phyloP scores from a whole-genome alignment of 495 filamentous ascomycete species.

The Trichoderma erinaceum region DNA sequence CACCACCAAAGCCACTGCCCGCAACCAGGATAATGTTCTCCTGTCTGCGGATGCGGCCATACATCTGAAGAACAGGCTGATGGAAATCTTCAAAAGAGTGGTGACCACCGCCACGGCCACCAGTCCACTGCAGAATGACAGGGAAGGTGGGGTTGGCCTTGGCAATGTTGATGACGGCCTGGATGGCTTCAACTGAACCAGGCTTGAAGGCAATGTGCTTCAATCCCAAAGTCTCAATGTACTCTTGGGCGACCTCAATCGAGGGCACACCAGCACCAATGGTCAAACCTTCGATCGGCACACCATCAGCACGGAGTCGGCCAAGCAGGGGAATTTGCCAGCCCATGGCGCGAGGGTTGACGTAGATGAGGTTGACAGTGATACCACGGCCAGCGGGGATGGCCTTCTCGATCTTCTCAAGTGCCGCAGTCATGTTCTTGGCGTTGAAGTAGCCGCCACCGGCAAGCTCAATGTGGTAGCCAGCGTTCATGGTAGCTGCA shows the following conservation, averaged over 20 bases:
- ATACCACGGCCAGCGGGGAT: slow-evolving; percentile 91
- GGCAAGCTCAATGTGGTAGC: slow-evolving; percentile 82
- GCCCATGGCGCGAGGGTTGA: slow-evolving; percentile 90
- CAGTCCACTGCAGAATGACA: slow-evolving; percentile 90
- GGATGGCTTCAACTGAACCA: slow-evolving; percentile 82
- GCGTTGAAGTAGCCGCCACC: slow-evolving; percentile 92
- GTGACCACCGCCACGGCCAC: slow-evolving; percentile 87
- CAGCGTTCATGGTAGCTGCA: slow-evolving; percentile 85
- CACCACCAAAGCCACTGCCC: slow-evolving; percentile 86
- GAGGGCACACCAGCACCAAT: slow-evolving; percentile 93
- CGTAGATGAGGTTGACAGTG: slow-evolving; percentile 91
- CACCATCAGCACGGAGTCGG: slow-evolving; percentile 75
- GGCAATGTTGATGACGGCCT: slow-evolving; percentile 85
- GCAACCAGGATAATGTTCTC: slow-evolving; percentile 84
- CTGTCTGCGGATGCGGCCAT: slow-evolving; percentile 71
- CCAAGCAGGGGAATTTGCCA: slow-evolving; percentile 95
- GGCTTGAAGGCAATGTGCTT: slow-evolving; percentile 96
- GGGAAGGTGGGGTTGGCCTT: slow-evolving; percentile 87
- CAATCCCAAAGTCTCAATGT: slow-evolving; percentile 86
- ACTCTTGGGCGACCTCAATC: slow-evolving; percentile 89
- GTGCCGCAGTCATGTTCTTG: slow-evolving; percentile 79
- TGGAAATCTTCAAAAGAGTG: slow-evolving; percentile 97
- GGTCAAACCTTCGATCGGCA: slow-evolving; percentile 89
- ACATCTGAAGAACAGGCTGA: slow-evolving; percentile 86
- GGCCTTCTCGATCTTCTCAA: slow-evolving; percentile 80